Conservation (phyloP, 2,329 filamentous ascomycete genomes). For the Kalmusia sp. region DNA sequence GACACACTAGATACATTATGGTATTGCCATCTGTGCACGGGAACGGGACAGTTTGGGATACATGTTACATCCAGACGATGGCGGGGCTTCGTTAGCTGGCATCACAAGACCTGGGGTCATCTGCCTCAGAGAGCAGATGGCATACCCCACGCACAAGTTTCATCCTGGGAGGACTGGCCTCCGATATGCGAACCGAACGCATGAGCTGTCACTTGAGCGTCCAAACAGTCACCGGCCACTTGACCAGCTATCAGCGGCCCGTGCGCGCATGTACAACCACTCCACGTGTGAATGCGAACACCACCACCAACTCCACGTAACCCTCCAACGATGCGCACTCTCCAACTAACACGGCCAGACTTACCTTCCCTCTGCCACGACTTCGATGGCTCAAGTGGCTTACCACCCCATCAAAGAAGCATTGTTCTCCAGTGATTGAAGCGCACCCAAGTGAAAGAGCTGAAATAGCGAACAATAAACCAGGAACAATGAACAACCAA, state of each 20-base stretch:
- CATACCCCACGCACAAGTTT: too few species aligned
- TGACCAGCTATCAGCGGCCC: background rate
- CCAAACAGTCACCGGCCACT: slow-evolving; percentile 2
- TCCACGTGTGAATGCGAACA: slow-evolving; percentile 4
- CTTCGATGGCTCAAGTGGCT: background rate
- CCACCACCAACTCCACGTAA: slow-evolving; percentile 1
- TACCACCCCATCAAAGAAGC: background rate
- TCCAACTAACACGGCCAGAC: background rate
- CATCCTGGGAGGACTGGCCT: too few species aligned
- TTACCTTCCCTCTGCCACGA: background rate
- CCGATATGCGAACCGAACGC: background rate
- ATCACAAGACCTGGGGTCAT: too few species aligned
- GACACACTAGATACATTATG: too few species aligned
- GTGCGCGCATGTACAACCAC: slow-evolving; percentile 1
- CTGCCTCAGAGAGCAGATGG: too few species aligned
- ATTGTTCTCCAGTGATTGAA: background rate
- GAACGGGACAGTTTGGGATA: too few species aligned
- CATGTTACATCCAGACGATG: too few species aligned
- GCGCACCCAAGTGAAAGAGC: background rate
- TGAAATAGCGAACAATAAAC: background rate
- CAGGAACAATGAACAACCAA: background rate
- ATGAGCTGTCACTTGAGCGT: slow-evolving; percentile 1
- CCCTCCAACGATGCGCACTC: background rate
- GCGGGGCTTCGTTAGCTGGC: too few species aligned
- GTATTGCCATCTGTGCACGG: too few species aligned